A percentile compares a stretch with the other conserved stretches of the same genome.
These are phyloP conservation scores for Rosa hybrid DNA, from an alignment of 331 rosid genomes.

Conservation along the genomic window DNA sequence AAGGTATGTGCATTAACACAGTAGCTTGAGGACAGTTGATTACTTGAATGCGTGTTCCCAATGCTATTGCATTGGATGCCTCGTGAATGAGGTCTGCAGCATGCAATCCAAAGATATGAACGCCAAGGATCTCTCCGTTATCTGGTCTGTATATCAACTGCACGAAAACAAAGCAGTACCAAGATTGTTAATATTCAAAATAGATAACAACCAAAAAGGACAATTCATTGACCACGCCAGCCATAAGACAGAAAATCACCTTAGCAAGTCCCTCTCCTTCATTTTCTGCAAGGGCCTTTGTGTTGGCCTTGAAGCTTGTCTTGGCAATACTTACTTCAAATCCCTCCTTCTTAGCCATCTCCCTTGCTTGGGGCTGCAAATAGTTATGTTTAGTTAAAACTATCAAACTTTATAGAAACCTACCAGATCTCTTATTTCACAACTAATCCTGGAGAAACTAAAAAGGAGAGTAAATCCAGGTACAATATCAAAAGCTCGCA, in stretches of 20 bases:
- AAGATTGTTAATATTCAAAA: not conserved
- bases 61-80: constrained; percentile 95
- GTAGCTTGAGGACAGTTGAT: not conserved
- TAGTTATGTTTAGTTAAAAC: constrained; percentile 23
- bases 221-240: constrained; percentile 15
- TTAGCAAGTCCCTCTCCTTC: constrained; percentile 99
- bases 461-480: not conserved
- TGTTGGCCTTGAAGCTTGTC: constrained; percentile 99
- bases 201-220: not conserved
- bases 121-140: constrained; percentile 95
- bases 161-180: constrained; percentile 23
- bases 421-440: constrained; percentile 12
- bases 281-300: constrained; percentile 98
- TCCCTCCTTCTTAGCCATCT: constrained; percentile 79
- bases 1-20: not conserved
- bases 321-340: constrained; percentile 88
- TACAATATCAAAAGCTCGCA: not conserved
- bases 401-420: constrained; percentile 4
- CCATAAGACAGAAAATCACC: constrained; percentile 42
- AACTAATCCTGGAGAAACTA: not conserved
- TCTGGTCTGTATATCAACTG: constrained; percentile 98
- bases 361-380: constrained; percentile 98
- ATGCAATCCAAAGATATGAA: constrained; percentile 95
- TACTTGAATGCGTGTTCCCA: constrained; percentile 91
- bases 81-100: constrained; percentile 99